phyloP scores from a whole-genome alignment of 2,329 filamentous ascomycete genomes.

The Trichophaea hybrida region DNA sequence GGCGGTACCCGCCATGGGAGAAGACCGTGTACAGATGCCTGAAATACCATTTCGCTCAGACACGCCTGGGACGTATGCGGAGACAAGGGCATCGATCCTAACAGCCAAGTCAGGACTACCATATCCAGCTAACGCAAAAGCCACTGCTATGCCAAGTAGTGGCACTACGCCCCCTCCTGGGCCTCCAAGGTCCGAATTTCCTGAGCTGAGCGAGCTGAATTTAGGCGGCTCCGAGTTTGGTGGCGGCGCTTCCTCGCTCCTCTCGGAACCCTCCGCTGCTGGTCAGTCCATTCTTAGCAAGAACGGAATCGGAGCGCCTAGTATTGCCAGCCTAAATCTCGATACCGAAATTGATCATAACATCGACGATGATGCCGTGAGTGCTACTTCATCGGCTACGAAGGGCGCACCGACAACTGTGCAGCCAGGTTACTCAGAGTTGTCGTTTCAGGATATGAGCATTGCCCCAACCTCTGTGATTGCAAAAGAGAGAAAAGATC shows the following conservation, averaged over 20 bases:
- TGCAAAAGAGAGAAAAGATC: slow-evolving; percentile 22
- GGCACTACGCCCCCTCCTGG: slow-evolving; percentile 23
- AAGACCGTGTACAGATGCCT: slow-evolving; percentile 18
- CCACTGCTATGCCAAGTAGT: slow-evolving; percentile 22
- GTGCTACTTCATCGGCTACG: slow-evolving; percentile 16
- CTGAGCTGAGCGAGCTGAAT: slow-evolving; percentile 20
- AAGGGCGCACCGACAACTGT: slow-evolving; percentile 12
- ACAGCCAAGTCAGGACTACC: slow-evolving; percentile 18
- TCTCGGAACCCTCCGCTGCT: neutral
- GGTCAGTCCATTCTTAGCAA: slow-evolving; percentile 11
- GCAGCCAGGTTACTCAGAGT: slow-evolving; percentile 10
- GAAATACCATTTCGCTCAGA: slow-evolving; percentile 16
- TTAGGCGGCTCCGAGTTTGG: slow-evolving; percentile 8
- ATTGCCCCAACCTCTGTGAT: slow-evolving; percentile 21
- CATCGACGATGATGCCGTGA: slow-evolving; percentile 10
- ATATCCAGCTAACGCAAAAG: slow-evolving; percentile 22
- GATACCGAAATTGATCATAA: slow-evolving; percentile 6
- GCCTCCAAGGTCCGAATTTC: slow-evolving; percentile 7
- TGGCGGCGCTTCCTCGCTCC: slow-evolving; percentile 7
- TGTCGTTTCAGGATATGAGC: slow-evolving; percentile 19
- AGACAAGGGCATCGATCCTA: slow-evolving; percentile 22
- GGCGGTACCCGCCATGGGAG: slow-evolving; percentile 6
- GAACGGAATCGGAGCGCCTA: slow-evolving; percentile 8
- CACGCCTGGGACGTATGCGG: slow-evolving; percentile 20
- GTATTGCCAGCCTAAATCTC: slow-evolving; percentile 7